Evolutionary conservation across 2,329 filamentous ascomycete genomes (phyloP).

Genomic region (Zarea fungicola): DNA sequence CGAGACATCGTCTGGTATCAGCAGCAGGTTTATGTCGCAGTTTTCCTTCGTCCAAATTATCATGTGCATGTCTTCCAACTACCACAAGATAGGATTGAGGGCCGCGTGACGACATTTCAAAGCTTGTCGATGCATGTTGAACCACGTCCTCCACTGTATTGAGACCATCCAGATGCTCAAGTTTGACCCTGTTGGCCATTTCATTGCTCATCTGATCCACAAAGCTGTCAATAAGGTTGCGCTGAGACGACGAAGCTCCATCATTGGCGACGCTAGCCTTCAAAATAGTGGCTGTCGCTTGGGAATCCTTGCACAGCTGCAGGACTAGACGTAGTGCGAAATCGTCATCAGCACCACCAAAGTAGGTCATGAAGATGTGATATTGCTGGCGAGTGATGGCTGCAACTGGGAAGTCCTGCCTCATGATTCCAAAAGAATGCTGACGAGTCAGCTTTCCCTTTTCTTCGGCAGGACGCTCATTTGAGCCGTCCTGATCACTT

Average conservation of each 20-base stretch:
- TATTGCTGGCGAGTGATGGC: slow-evolving; percentile 65
- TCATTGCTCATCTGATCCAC: slow-evolving; percentile 12
- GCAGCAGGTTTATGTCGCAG: slow-evolving; percentile 14
- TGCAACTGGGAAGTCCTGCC: slow-evolving; percentile 50
- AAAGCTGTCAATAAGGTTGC: slow-evolving; percentile 15
- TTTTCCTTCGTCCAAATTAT: slow-evolving; percentile 20
- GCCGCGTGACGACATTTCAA: neutral
- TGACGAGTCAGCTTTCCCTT: slow-evolving; percentile 41
- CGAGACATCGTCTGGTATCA: slow-evolving; percentile 20
- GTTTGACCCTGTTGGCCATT: slow-evolving; percentile 17
- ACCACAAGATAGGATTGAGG: slow-evolving; percentile 20
- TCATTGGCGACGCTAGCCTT: slow-evolving; percentile 5
- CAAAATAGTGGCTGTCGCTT: slow-evolving; percentile 72
- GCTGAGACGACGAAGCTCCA: slow-evolving; percentile 2
- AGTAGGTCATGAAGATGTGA: slow-evolving; percentile 82
- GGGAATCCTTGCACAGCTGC: slow-evolving; percentile 73
- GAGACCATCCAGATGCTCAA: slow-evolving; percentile 15
- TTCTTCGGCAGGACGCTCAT: slow-evolving; percentile 42
- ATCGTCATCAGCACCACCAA: slow-evolving; percentile 77
- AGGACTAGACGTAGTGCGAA: slow-evolving; percentile 75
- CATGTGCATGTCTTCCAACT: slow-evolving; percentile 18
- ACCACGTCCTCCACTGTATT: slow-evolving; percentile 21
- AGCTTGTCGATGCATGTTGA: slow-evolving; percentile 16
- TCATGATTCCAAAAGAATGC: slow-evolving; percentile 53
- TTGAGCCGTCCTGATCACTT: slow-evolving; percentile 29